These are phyloP conservation scores for Leptographium procerum DNA, from an alignment of 2,329 filamentous ascomycete genomes.

Conservation along the genomic window DNA sequence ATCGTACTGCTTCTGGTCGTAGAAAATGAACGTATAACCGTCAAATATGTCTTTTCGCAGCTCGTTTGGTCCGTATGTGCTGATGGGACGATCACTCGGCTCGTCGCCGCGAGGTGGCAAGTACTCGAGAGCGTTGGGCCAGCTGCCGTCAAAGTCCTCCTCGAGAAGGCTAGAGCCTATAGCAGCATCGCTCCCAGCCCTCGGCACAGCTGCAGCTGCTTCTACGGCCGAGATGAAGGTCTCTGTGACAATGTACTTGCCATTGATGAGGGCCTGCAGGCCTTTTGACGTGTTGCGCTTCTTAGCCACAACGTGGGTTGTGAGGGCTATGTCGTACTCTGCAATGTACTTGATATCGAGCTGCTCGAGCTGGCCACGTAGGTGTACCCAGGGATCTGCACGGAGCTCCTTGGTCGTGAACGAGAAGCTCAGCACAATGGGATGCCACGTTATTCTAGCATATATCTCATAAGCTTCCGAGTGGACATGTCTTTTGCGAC, in stretches of 20 bases:
- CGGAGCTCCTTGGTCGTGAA: constrained; percentile 61
- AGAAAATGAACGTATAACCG: constrained; percentile 82
- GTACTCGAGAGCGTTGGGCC: constrained; percentile 64
- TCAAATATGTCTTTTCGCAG: constrained; percentile 63
- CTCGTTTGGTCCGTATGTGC: constrained; percentile 61
- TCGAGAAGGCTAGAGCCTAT: constrained; percentile 49
- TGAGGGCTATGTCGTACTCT: constrained; percentile 58
- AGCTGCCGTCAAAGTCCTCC: constrained; percentile 63
- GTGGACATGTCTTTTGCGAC: background rate
- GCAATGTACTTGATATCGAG: constrained; percentile 79
- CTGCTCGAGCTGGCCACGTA: constrained; percentile 59
- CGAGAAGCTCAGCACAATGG: constrained; percentile 71
- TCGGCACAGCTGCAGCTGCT: constrained; percentile 39
- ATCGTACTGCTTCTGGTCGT: constrained; percentile 63
- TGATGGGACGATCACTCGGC: constrained; percentile 53
- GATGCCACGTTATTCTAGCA: constrained; percentile 62
- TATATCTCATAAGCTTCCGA: background rate
- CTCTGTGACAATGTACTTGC: constrained; percentile 62
- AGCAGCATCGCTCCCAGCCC: constrained; percentile 28
- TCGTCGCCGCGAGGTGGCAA: constrained; percentile 69
- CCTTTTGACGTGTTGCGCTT: constrained; percentile 86
- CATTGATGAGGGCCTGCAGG: constrained; percentile 76
- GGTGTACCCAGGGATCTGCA: constrained; percentile 47
- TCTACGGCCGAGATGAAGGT: constrained; percentile 65
- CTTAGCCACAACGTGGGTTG: constrained; percentile 79